These are phyloP conservation scores for Cicer yamashitae DNA, from an alignment of 306 rosid genomes.

Conservation along the genomic window DNA sequence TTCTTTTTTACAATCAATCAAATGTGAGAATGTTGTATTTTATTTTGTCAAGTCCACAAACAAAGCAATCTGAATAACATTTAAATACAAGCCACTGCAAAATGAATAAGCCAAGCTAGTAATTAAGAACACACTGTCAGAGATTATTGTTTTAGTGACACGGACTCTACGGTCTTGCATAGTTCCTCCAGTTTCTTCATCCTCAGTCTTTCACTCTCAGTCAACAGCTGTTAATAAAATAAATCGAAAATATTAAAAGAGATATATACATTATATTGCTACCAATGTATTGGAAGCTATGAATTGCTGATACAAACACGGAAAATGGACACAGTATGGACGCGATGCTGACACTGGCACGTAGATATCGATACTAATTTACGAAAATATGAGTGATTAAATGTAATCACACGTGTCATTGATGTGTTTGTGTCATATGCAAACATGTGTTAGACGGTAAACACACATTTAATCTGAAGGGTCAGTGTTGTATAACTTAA, in stretches of 20 bases:
- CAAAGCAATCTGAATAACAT: slow-evolving; percentile 25
- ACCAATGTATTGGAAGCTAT: background rate
- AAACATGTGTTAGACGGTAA: too few relatives aligned
- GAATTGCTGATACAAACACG: background rate
- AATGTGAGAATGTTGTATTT: background rate
- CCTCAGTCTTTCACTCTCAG: slow-evolving; percentile 82
- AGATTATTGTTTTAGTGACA: slow-evolving; percentile 43
- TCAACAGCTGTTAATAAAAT: slow-evolving; percentile 59
- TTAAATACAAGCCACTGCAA: slow-evolving; percentile 39
- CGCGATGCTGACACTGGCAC: too few relatives aligned
- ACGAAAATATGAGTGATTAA: too few relatives aligned
- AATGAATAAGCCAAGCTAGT: slow-evolving; percentile 35
- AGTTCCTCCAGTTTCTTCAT: slow-evolving; percentile 85
- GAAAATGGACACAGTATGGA: too few relatives aligned
- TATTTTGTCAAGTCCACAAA: background rate
- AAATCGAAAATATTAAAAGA: slow-evolving; percentile 15
- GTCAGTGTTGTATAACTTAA: too few relatives aligned
- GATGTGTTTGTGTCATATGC: too few relatives aligned
- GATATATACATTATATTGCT: background rate
- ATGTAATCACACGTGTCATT: too few relatives aligned
- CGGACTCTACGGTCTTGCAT: slow-evolving; percentile 62
- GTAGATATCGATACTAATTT: too few relatives aligned
- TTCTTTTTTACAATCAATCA: slow-evolving; percentile 10
- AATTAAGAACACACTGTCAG: slow-evolving; percentile 6
- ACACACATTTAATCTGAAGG: too few relatives aligned